A percentile compares a stretch with the other conserved stretches of the same genome.
Conservation (phyloP, 352 stramenopile species). For the Globisporangium iwayamae region DNA sequence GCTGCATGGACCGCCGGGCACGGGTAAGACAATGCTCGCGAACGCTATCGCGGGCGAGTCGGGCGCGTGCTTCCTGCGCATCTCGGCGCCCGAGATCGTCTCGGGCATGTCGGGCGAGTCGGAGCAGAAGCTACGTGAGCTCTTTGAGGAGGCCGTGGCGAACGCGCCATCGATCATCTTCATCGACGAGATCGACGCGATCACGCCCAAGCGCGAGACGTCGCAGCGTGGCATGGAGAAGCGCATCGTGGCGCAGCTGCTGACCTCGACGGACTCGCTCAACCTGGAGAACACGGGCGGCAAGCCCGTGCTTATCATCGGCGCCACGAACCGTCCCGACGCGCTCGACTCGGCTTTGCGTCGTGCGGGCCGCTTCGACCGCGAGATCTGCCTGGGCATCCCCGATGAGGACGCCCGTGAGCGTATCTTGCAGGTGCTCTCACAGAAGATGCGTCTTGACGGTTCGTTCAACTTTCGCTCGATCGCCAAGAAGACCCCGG, state of each 20-base stretch:
- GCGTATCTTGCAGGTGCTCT: constrained; percentile 95
- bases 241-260: constrained; percentile 95
- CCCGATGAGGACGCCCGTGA: constrained; percentile 93
- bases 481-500: constrained; percentile 92
- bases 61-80: constrained; percentile 85
- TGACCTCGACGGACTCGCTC: constrained; percentile 91
- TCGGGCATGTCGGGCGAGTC: constrained; percentile 92
- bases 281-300: constrained; percentile 86
- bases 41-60: constrained; percentile 92
- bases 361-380: constrained; percentile 96
- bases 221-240: constrained; percentile 95
- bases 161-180: constrained; percentile 97
- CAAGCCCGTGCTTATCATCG: constrained; percentile 96
- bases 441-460: constrained; percentile 91
- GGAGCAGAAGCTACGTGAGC: constrained; percentile 82
- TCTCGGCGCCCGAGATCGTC: constrained; percentile 91
- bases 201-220: constrained; percentile 93
- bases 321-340: constrained; percentile 97
- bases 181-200: constrained; percentile 97
- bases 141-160: constrained; percentile 95
- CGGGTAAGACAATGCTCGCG: constrained; percentile 93
- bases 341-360: constrained; percentile 95
- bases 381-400: constrained; percentile 97
- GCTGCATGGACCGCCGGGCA: constrained; percentile 90
- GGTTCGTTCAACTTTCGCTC: constrained; percentile 93